These are phyloP conservation scores for Phytophthora agathidicida DNA, from an alignment of 352 stramenopile species.

Conservation along the genomic window DNA sequence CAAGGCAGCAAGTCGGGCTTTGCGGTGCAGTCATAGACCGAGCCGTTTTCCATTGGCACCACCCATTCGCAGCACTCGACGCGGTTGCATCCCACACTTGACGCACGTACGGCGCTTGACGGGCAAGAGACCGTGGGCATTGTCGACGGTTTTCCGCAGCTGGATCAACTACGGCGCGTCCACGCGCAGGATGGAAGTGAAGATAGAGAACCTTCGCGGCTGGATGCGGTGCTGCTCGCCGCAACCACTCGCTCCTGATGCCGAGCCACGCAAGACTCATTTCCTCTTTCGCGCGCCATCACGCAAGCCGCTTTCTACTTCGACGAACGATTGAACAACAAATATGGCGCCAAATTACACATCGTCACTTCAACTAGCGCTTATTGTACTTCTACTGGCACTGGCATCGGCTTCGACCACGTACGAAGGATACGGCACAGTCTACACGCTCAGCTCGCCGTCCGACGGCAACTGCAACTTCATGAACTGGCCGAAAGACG, in stretches of 20 bases:
- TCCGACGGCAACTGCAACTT: slow-evolving; percentile 54
- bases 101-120: slow-evolving; percentile 14
- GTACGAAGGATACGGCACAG: slow-evolving; percentile 26
- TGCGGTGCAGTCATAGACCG: background rate
- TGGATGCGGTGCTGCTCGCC: slow-evolving; percentile 15
- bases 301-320: background rate
- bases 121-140: slow-evolving; percentile 20
- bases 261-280: slow-evolving; percentile 4
- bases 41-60: slow-evolving; percentile 15
- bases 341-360: slow-evolving; percentile 8
- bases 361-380: slow-evolving; percentile 17
- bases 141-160: slow-evolving; percentile 12
- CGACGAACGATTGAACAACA: slow-evolving; percentile 1
- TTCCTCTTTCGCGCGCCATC: slow-evolving; percentile 1
- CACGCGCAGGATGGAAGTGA: slow-evolving; percentile 15
- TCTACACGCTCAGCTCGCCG: slow-evolving; percentile 37
- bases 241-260: slow-evolving; percentile 8
- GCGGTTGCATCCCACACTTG: slow-evolving; percentile 9
- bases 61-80: slow-evolving; percentile 12
- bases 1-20: slow-evolving; percentile 23
- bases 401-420: background rate
- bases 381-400: slow-evolving; percentile 4
- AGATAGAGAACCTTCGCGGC: slow-evolving; percentile 19
- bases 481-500: slow-evolving; percentile 37
- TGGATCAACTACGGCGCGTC: background rate